Base-by-base conservation (phyloP, 495 filamentous ascomycete species). In the Hypoxylon intermedium region DNA sequence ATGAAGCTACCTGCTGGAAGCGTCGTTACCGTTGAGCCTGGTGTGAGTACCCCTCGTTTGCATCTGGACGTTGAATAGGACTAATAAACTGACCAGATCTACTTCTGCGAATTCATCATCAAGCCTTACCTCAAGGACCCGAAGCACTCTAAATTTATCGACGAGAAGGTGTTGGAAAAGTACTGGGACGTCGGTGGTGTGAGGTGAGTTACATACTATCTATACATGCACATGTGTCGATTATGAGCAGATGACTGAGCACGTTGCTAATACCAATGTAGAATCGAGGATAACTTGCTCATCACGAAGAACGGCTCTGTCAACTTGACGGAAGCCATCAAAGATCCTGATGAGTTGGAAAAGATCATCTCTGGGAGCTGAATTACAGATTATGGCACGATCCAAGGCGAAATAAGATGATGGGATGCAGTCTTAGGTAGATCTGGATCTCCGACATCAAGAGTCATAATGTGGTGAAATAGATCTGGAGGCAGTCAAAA, bases 111-210 rank as follows among this genome's bases (percentile, higher is more conserved):
- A 37, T 98, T 93, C 69, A 97, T 97, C 58, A 90, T 98, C 58
- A 85, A 89, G 42, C 92, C 91, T 5, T 93, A 86, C 69, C 68
- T 95, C 42, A 80, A 85, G 57, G 84, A 92, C 53, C 78, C 82
- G 5, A 85, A 86, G 58, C 83, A 90, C 63, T 73, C 82, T 7
- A 82, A 87, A 60, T 92, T 85, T 63, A 93, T 97, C 58, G 82
- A 96, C 67, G 74, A 81, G 26, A 77, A 79, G 15, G 88, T 93
- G 23, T 65, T 97, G 60, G 85, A 93, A 41, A 83, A 78, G 60
- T 97, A 93, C 72, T 97, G 92, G 93, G 84, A 84, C 49, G 92
- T 96, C 5, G 93, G 93, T 33, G 93, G 93, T 52, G 90, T 97
- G 30, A 89, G 77, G 75, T 77, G 60, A 64, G 75, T 64, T 1